Base-by-base conservation (phyloP, 2,329 filamentous ascomycete genomes). In the Chaetomiaceae sp. region DNA sequence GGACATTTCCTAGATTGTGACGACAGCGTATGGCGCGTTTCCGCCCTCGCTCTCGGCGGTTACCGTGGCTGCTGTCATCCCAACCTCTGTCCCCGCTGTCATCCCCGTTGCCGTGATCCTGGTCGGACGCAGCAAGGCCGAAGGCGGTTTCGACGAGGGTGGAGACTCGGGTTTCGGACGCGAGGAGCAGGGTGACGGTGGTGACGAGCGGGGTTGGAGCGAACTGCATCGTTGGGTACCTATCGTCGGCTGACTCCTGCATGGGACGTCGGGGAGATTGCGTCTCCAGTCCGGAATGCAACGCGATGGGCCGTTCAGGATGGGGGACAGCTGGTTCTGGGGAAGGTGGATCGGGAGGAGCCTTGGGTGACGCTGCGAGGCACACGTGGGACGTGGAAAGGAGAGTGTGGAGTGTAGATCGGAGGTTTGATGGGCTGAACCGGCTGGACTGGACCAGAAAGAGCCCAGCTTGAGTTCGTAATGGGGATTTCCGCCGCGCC, bases 141-240 rank as follows among this genome's bases (percentile, higher is more conserved):
- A 46, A 46, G 5, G 49, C 49, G 7, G 42, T 5, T 2, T 32
- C 36, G 36, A 47, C 29, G 36, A 47, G 43, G 27, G 20, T 14
- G 29, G 43, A 29, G 20, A 36, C 25, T 16, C 36, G 43, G n/a
- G 36, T 18, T 7, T 18, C 16, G n/a, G 43, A 16, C 9, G 20
- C 37, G 50, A 53, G 50, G 37, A 53, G 43, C 20, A 23, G 20
- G 42, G 20, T 6, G 29, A 46, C 20, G 41, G 49, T 30, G 18
- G 14, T 8, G 1, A 43, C 36, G 43, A 53, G 43, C 20, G 36
- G 50, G 20, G 37, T 42, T n/a, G 43, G 50, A n/a, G 23, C 18
- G 32, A 30, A 32, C 9, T 34, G 29, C 36, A 41, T 42, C 2
- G 36, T 32, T 11, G 37, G 21, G 36, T 9, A 11, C 3, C 13